Evolutionary conservation across 2,329 filamentous ascomycete genomes (phyloP), one percentile per base, ranked within the genome.

Genomic region (Ramularia endophylla): DNA sequence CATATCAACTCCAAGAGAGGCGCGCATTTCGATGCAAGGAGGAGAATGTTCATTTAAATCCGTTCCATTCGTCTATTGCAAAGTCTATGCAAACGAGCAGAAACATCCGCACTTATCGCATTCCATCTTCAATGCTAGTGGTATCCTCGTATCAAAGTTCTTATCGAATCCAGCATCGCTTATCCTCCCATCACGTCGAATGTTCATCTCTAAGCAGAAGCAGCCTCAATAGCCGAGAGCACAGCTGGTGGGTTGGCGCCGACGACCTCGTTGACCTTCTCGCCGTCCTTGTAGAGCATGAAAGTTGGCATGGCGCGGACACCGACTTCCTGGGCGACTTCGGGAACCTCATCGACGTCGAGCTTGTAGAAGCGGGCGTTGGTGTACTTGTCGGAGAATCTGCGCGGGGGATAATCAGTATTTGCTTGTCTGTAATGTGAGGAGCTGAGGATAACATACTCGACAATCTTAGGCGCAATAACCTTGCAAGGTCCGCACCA

Each of bases 401-500:
- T 83, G 59, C 32, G 11, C 20, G 6, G 9, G 22, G 30, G 19
- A 17, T 9, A 16, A 34, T 25, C 22, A 25, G 22, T 25, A 6
- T 25, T 25, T 25, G 6, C 11, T 11, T 6, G 11, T 25, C 22
- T 25, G 6, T 25, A 25, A 25, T 11, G 22, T 25, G 22, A 25
- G 22, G 2, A 11, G 27, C 22, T 16, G 25, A 30, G 32, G 27
- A 19, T 39, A 36, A 52, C 53, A 47, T 44, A 83, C 75, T 81
- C 74, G 55, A 74, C 75, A 43, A 95, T 71, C 48, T 80, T 67
- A 45, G 89, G 90, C 13, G 87, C 79, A 58, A 95, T 92, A 57
- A 81, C 76, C 74, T 89, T 95, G 83, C 90, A 97, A 46, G 90
- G 90, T 46, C 87, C 88, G 73, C 90, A 97, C 89, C 89, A 95